Conservation (phyloP, 2,329 filamentous ascomycete genomes). For the Arthrobotrys sinensis region DNA sequence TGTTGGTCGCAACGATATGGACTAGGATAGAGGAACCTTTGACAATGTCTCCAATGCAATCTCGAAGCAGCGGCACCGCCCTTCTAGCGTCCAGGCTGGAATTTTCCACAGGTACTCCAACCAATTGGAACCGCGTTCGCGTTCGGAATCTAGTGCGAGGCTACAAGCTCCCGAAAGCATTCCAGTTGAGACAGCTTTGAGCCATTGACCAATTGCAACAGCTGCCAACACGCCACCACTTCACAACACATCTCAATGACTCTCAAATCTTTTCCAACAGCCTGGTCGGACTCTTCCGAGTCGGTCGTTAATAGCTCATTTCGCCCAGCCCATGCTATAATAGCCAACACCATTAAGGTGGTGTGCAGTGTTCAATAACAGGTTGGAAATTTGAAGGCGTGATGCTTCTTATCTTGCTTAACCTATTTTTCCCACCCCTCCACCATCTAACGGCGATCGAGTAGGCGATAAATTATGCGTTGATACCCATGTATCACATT, state of each 20-base stretch:
- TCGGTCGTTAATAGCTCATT: conserved; percentile 32
- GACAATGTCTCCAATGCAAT: not conserved
- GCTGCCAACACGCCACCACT: conserved; percentile 36
- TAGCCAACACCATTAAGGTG: conserved; percentile 20
- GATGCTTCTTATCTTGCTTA: conserved; percentile 22
- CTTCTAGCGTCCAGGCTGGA: conserved; percentile 5
- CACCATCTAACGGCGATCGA: conserved; percentile 5
- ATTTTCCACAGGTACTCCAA: conserved; percentile 4
- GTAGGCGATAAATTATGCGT: conserved; percentile 14
- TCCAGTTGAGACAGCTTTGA: conserved; percentile 17
- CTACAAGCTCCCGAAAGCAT: conserved; percentile 21
- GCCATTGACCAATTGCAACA: conserved; percentile 31
- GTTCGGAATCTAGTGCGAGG: conserved; percentile 27
- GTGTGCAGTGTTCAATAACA: conserved; percentile 19
- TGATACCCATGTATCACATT: conserved; percentile 30
- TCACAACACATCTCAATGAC: conserved; percentile 29
- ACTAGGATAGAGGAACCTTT: not conserved
- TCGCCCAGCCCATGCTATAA: conserved; percentile 18
- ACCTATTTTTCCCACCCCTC: conserved; percentile 17
- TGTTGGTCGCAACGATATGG: not conserved
- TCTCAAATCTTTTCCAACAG: conserved; percentile 25
- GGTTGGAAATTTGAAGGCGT: conserved; percentile 30
- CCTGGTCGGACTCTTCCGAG: conserved; percentile 19
- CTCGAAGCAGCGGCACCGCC: not conserved
- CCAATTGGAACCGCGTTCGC: conserved; percentile 22